Percentiles rank a stretch among this genome's conserved stretches.
Conservation (phyloP, 257 asterid species). For the Salvia miltiorrhiza region DNA sequence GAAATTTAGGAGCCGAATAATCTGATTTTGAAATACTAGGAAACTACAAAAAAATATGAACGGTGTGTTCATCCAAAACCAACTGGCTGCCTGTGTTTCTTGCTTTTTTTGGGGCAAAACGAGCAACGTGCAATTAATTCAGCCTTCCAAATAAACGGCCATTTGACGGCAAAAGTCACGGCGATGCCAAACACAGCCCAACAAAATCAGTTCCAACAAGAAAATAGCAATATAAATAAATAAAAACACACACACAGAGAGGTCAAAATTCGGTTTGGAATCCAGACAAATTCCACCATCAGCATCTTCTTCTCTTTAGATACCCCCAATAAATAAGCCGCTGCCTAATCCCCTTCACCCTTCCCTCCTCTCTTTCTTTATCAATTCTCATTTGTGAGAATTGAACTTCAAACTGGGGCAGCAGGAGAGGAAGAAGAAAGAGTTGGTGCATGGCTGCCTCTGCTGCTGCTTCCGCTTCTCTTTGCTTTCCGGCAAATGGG, state of each 20-base stretch:
- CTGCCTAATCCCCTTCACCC: slow-evolving; percentile 8
- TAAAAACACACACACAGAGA: neutral
- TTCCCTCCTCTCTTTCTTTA: neutral
- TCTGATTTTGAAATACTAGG: no score
- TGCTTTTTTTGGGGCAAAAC: neutral
- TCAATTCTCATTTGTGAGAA: neutral
- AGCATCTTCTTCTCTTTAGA: slow-evolving; percentile 23
- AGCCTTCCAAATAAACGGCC: neutral
- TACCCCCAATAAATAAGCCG: slow-evolving; percentile 14
- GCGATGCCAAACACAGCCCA: neutral
- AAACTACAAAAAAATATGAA: no score
- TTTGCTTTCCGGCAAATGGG: slow-evolving; percentile 53
- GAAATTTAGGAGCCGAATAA: no score
- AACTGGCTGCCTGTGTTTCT: neutral
- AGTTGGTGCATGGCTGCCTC: slow-evolving; percentile 38
- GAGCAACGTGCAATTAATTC: neutral
- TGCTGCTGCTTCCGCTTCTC: slow-evolving; percentile 41
- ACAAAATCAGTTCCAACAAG: neutral
- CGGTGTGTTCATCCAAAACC: neutral
- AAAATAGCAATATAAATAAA: no score
- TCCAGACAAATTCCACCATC: slow-evolving; percentile 22
- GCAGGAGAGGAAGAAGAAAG: neutral
- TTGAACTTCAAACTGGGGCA: slow-evolving; percentile 12
- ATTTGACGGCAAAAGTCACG: neutral
- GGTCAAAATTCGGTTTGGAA: slow-evolving; percentile 20